Evolutionary conservation across 306 rosid genomes (phyloP), one percentile per base, ranked within the genome.

Genomic region (Quercus alba): DNA sequence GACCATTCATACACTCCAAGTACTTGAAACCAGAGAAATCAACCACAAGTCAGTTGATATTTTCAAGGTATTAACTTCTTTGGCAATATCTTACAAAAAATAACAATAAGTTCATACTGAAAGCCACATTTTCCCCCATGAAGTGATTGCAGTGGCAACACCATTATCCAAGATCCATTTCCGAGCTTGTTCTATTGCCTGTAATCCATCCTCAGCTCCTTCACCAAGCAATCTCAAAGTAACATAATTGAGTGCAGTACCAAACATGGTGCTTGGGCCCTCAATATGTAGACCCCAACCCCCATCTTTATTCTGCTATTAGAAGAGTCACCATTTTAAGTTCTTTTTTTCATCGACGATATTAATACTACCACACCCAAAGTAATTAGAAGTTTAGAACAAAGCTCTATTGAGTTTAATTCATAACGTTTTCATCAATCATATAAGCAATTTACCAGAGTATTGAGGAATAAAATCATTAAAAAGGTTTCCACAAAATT

Each of bases 81-180:
- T 20, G 26, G 49, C 9, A 67, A 41, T 35, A 55, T 31, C 70
- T 75, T 84, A 67, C 80, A 70, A 44, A 75, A 75, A 18, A 15
- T 70, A 66, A 80, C 63, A 31, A 17, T 67, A 15, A 52, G 77
- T 77, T 86, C 88, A 78, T 81, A 94, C 98, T 75, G 98, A 87
- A 86, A 94, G 92, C 98, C 94, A 92, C 94, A 92, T 92, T 86
- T 94, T 94, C 58, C 98, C 98, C 98, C 97, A 92, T 0, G 97
- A 92, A 15, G 98, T 89, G 56, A 89, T 91, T 72, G 33, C 61
- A 62, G 90, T 84, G 56, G 98, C 98, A 82, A 94, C 94, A 72
- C 98, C 98, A 72, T 89, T 97, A 56, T 76, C 87, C 31, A 92
- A 87, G 81, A 92, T 94, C 98, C 98, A 94, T 20, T 69, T 87